phyloP scores from a whole-genome alignment of 192 early-diverging fungal species.

The Coemansia sp. region DNA sequence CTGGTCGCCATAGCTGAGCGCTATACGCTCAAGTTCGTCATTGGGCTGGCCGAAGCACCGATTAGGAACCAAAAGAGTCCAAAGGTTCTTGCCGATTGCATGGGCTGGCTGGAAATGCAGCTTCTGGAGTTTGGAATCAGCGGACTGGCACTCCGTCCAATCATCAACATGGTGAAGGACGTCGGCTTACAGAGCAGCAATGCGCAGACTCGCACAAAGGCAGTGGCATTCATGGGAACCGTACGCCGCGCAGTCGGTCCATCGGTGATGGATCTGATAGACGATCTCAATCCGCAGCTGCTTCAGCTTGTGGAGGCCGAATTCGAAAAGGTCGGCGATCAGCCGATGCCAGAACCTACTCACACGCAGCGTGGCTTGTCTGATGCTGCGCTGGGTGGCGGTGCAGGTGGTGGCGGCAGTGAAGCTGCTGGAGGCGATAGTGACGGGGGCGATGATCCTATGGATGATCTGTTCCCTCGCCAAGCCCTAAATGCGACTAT shows the following conservation, averaged over 20 bases:
- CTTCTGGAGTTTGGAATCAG: constrained; percentile 88
- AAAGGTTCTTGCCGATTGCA: constrained; percentile 83
- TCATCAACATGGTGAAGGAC: constrained; percentile 85
- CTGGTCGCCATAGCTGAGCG: constrained; percentile 76
- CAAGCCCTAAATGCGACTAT: constrained; percentile 75
- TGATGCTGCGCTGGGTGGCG: neutral
- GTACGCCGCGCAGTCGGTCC: constrained; percentile 82
- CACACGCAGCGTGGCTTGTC: constrained; percentile 33
- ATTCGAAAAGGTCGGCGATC: constrained; percentile 81
- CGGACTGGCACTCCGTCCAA: constrained; percentile 71
- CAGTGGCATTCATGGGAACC: constrained; percentile 78
- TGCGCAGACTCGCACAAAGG: constrained; percentile 75
- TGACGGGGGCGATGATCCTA: constrained; percentile 53
- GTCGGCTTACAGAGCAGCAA: constrained; percentile 78
- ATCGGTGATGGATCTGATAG: constrained; percentile 76
- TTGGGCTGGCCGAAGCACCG: constrained; percentile 74
- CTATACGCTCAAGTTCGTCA: constrained; percentile 76
- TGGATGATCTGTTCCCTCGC: constrained; percentile 86
- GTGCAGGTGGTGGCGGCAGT: constrained; percentile 4
- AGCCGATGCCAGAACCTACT: constrained; percentile 50
- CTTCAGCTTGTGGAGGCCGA: constrained; percentile 87
- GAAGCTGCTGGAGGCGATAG: constrained; percentile 7
- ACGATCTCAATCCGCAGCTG: constrained; percentile 82
- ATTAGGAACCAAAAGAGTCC: constrained; percentile 82
- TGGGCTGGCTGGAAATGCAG: constrained; percentile 83